Conservation (phyloP, 176 grass and related monocot species). For the Oryza brachyantha region DNA sequence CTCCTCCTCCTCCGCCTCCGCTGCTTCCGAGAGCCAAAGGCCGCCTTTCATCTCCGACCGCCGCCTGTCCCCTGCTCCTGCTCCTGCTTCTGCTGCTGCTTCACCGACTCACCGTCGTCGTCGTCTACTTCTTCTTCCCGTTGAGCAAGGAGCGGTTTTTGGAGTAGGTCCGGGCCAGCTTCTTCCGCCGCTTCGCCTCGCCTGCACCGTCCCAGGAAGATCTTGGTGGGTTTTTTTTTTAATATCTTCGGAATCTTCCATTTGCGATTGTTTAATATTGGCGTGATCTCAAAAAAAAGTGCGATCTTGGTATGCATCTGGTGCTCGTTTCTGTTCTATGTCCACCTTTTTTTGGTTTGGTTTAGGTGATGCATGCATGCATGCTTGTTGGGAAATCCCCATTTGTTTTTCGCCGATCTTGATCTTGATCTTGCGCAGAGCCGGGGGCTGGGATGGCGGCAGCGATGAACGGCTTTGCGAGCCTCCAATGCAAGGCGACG, state of each 20-base stretch:
- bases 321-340: too few species aligned
- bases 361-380: background rate
- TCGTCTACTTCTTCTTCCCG: background rate
- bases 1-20: background rate
- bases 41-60: background rate
- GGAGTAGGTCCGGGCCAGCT: background rate
- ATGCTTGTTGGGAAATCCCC: background rate
- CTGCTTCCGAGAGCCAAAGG: constrained; percentile 35
- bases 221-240: too few species aligned
- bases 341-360: background rate
- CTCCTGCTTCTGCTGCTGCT: too few species aligned
- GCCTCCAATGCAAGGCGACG: constrained; percentile 35
- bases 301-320: background rate
- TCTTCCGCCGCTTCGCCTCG: background rate
- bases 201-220: too few species aligned
- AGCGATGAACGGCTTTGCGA: constrained; percentile 48
- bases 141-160: background rate
- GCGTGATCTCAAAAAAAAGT: background rate
- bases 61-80: background rate
- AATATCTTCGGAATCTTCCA: background rate
- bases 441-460: constrained; percentile 35
- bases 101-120: too few species aligned
- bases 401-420: background rate
- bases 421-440: constrained; percentile 21
- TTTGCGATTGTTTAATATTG: background rate